phyloP scores from a whole-genome alignment of 148 eudicot species.

The Silene uniflora region DNA sequence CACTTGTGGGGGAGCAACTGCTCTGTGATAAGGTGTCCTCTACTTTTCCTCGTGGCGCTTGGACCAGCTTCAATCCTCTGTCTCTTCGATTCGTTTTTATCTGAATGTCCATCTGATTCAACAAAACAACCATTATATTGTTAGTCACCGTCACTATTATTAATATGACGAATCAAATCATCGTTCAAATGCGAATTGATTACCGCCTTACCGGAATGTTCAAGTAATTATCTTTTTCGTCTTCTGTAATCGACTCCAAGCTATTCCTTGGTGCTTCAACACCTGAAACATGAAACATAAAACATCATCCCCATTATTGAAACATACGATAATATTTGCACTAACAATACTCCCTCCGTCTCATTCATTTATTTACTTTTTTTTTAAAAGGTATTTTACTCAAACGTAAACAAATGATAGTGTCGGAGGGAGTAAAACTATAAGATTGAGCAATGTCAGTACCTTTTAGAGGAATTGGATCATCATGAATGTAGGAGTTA shows the following conservation, averaged over 20 bases:
- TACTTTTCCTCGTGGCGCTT: constrained; percentile 29
- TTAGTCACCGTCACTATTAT: neutral
- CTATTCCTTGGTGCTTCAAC: constrained; percentile 76
- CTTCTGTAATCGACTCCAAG: constrained; percentile 30
- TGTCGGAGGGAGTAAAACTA: too few species aligned
- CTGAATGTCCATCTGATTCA: constrained; percentile 38
- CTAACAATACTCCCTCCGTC: too few species aligned
- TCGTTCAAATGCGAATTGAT: neutral
- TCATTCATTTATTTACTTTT: too few species aligned
- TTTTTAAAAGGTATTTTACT: too few species aligned
- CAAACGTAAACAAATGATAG: too few species aligned
- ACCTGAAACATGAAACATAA: constrained; percentile 21
- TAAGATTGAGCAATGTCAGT: neutral
- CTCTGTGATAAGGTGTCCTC: constrained; percentile 44
- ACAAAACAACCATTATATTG: neutral
- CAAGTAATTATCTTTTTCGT: constrained; percentile 20
- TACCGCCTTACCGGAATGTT: constrained; percentile 52
- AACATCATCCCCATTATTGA: neutral
- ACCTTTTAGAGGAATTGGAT: constrained; percentile 39
- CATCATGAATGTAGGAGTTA: constrained; percentile 24
- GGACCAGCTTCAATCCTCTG: constrained; percentile 26
- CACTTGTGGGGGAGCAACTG: constrained; percentile 36
- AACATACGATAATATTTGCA: too few species aligned
- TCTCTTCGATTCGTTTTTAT: constrained; percentile 42
- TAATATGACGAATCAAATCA: too few species aligned